These are phyloP conservation scores for Polygonum aviculare DNA, from an alignment of 148 eudicot genomes.

Conservation along the genomic window DNA sequence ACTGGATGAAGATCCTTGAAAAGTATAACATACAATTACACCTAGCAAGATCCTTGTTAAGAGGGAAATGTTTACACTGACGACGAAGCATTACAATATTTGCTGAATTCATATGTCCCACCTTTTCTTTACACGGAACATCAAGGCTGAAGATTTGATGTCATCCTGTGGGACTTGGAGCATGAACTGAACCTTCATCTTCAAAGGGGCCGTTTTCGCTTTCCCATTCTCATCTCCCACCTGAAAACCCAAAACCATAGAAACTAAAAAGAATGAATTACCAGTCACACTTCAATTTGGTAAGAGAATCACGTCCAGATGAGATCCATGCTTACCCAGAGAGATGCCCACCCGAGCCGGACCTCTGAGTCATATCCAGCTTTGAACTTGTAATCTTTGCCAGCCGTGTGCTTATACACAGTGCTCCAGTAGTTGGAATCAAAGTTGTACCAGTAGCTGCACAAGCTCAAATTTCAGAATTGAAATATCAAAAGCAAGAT, in stretches of 20 bases:
- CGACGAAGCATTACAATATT: background rate
- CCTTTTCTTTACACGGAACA: constrained; percentile 93
- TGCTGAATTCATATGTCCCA: constrained; percentile 58
- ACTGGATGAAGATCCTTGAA: background rate
- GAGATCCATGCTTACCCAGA: constrained; percentile 54
- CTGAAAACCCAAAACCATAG: constrained; percentile 23
- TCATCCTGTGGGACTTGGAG: constrained; percentile 95
- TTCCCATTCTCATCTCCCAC: constrained; percentile 86
- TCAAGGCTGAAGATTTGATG: constrained; percentile 59
- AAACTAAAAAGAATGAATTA: background rate
- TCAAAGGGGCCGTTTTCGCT: constrained; percentile 82
- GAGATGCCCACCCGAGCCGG: constrained; percentile 93
- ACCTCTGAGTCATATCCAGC: constrained; percentile 90
- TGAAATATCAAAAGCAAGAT: background rate
- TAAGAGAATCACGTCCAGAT: background rate
- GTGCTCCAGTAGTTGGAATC: constrained; percentile 85
- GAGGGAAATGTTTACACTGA: background rate
- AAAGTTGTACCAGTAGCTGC: constrained; percentile 83
- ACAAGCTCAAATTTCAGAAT: constrained; percentile 3
- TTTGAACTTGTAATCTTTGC: constrained; percentile 90
- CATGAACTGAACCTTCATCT: constrained; percentile 87
- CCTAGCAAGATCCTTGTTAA: background rate
- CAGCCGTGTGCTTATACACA: constrained; percentile 77
- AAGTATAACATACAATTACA: background rate
- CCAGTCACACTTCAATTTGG: background rate